A percentile compares a stretch with the other conserved stretches of the same genome.
Evolutionary conservation across 2,329 filamentous ascomycete genomes (phyloP).

Genomic region (Cladosporium sphaerospermum): DNA sequence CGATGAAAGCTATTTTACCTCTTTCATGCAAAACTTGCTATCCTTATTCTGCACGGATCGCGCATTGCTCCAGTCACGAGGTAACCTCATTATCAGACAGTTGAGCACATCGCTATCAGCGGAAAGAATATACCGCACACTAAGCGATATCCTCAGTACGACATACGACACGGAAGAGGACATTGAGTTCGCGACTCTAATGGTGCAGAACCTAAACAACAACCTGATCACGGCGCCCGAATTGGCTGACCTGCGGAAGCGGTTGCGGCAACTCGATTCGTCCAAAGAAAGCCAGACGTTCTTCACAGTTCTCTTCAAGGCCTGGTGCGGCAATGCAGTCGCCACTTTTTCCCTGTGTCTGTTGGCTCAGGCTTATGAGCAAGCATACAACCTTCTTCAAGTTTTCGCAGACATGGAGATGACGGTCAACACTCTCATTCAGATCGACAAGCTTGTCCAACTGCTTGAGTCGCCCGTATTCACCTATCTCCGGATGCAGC

Average conservation of each 20-base stretch:
- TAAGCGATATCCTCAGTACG: constrained; percentile 68
- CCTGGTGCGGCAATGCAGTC: constrained; percentile 98
- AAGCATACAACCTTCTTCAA: constrained; percentile 90
- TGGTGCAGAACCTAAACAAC: constrained; percentile 99
- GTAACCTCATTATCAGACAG: constrained; percentile 94
- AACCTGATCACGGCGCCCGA: constrained; percentile 97
- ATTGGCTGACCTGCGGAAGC: constrained; percentile 80
- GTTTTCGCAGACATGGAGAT: constrained; percentile 98
- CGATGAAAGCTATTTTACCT: constrained; percentile 94
- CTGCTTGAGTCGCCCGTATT: constrained; percentile 95
- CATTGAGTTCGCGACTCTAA: constrained; percentile 96
- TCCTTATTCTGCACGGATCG: constrained; percentile 94
- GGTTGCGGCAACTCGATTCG: constrained; percentile 82
- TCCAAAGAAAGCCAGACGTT: constrained; percentile 90
- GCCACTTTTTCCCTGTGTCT: constrained; percentile 94
- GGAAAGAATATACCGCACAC: constrained; percentile 88
- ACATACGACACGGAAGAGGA: constrained; percentile 46
- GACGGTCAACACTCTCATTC: constrained; percentile 97
- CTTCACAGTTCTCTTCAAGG: constrained; percentile 88
- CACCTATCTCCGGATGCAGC: constrained; percentile 89
- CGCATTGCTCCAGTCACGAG: constrained; percentile 80
- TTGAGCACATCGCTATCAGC: constrained; percentile 88
- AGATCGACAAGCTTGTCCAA: constrained; percentile 97
- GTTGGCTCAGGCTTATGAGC: constrained; percentile 94
- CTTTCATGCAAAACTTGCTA: constrained; percentile 94